Conservation (phyloP, 148 eudicot species). For the Rheum nobile region DNA sequence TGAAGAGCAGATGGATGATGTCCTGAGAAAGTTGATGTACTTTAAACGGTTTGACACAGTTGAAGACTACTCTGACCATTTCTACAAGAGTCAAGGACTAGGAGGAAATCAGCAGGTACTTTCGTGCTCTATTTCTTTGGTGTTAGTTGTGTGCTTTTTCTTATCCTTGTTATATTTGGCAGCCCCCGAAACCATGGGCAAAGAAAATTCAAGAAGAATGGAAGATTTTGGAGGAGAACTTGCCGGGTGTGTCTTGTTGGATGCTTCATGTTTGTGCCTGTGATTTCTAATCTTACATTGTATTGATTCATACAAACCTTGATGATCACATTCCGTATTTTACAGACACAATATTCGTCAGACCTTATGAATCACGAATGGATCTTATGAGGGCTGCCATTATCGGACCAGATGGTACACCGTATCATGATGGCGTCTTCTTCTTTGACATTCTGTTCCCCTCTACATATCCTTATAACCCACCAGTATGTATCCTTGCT, state of each 20-base stretch:
- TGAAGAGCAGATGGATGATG: conserved; percentile 35
- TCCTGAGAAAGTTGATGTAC: conserved; percentile 38
- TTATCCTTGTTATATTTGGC: conserved; percentile 11
- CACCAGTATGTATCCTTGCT: conserved; percentile 42
- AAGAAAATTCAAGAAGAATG: conserved; percentile 83
- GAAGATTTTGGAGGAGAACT: conserved; percentile 60
- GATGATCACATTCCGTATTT: not conserved
- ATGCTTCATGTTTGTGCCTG: not conserved
- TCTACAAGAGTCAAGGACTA: conserved; percentile 12
- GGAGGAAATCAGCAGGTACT: not conserved
- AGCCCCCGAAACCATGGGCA: conserved; percentile 59
- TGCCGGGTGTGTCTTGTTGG: conserved; percentile 44
- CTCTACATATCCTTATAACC: conserved; percentile 43
- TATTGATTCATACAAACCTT: conserved; percentile 5
- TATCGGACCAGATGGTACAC: conserved; percentile 71
- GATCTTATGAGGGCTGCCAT: conserved; percentile 74
- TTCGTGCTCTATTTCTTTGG: not conserved
- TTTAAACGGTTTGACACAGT: conserved; percentile 65
- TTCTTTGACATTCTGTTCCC: conserved; percentile 66
- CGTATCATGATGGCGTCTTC: conserved; percentile 82
- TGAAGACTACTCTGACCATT: conserved; percentile 62
- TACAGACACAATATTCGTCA: conserved; percentile 53
- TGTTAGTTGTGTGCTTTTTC: not conserved
- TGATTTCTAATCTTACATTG: not conserved
- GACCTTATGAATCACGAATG: conserved; percentile 62